Percentiles rank a stretch among this genome's conserved stretches.
phyloP scores from a whole-genome alignment of 2,329 filamentous ascomycete species.

The Colletotrichum musicola region DNA sequence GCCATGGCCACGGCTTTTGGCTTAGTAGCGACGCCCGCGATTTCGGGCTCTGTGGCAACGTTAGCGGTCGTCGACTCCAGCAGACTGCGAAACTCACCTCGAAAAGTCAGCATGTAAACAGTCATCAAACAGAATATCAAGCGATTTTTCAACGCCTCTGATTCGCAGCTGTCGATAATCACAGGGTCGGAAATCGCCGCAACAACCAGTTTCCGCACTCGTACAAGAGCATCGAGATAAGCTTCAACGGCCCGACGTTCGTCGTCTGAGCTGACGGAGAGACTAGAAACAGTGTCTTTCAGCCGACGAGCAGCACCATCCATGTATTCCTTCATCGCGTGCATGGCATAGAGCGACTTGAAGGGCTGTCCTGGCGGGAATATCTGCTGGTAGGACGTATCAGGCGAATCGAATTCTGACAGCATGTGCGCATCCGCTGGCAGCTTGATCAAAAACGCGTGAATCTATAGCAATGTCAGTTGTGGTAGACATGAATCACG shows the following conservation, averaged over 20 bases:
- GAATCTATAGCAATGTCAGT: constrained; percentile 64
- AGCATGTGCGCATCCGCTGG: constrained; percentile 75
- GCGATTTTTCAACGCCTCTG: constrained; percentile 58
- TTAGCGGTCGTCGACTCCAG: constrained; percentile 38
- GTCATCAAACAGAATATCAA: constrained; percentile 69
- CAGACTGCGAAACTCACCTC: constrained; percentile 55
- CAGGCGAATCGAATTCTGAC: constrained; percentile 66
- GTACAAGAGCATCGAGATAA: constrained; percentile 53
- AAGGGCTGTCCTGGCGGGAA: constrained; percentile 79
- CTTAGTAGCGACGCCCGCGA: not conserved
- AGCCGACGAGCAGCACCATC: constrained; percentile 52
- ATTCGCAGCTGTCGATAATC: constrained; percentile 41
- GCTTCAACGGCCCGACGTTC: constrained; percentile 41
- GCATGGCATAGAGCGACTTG: constrained; percentile 79
- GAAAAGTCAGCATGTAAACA: constrained; percentile 66
- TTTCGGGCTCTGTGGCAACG: constrained; percentile 41
- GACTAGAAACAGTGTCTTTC: constrained; percentile 17
- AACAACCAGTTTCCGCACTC: constrained; percentile 67
- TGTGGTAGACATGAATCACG: not conserved
- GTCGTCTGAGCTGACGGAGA: constrained; percentile 26
- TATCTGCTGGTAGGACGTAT: constrained; percentile 68
- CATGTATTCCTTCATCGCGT: constrained; percentile 75
- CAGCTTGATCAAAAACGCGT: constrained; percentile 77
- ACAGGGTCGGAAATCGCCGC: constrained; percentile 51
- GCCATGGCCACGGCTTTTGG: constrained; percentile 42